Percentiles rank a stretch among this genome's conserved stretches.
Evolutionary conservation across 306 rosid genomes (phyloP).

Genomic region (Ceratonia siliqua): DNA sequence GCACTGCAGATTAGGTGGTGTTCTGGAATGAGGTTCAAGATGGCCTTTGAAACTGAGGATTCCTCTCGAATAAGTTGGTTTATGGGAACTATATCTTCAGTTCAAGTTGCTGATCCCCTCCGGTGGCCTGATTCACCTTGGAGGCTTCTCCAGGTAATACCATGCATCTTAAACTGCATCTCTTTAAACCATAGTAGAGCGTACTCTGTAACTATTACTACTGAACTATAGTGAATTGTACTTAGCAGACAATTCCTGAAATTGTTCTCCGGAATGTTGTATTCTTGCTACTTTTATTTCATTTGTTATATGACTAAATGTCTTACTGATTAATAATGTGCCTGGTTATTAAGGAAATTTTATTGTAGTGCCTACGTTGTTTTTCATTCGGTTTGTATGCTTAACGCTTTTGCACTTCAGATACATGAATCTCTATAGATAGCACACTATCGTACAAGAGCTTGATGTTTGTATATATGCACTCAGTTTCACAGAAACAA

Average conservation of each 20-base stretch:
- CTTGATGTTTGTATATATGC: conserved; percentile 7
- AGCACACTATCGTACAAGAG: too few species aligned
- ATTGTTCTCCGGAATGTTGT: not conserved
- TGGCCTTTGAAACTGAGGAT: conserved; percentile 93
- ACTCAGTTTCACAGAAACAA: not conserved
- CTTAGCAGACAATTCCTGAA: not conserved
- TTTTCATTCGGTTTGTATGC: not conserved
- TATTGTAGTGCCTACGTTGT: not conserved
- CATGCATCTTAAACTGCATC: not conserved
- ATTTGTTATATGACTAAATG: not conserved
- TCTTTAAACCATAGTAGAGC: not conserved
- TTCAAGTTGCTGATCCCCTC: conserved; percentile 72
- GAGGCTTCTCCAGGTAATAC: conserved; percentile 90
- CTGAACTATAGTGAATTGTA: not conserved
- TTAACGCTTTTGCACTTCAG: not conserved
- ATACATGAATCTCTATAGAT: too few species aligned
- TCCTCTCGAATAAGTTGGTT: conserved; percentile 81
- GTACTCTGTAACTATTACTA: too few species aligned
- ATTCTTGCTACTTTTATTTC: not conserved
- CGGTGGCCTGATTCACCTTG: conserved; percentile 95
- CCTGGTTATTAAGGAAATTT: not conserved
- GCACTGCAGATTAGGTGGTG: conserved; percentile 82
- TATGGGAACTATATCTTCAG: conserved; percentile 87
- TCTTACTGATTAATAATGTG: conserved; percentile 6
- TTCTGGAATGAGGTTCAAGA: conserved; percentile 91